phyloP scores from a whole-genome alignment of 306 rosid species.

The Lathyrus sativus region DNA sequence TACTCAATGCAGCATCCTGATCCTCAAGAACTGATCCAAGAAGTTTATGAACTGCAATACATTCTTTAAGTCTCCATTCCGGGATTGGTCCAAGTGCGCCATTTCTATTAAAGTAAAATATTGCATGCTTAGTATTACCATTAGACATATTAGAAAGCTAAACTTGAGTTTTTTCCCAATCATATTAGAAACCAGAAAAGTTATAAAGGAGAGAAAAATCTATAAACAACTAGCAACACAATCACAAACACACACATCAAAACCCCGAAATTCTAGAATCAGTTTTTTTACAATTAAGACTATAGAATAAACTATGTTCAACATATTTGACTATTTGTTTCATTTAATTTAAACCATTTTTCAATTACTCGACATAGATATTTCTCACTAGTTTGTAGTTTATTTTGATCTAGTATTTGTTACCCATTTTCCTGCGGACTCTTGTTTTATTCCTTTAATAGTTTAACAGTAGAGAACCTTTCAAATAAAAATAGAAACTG shows the following conservation, averaged over 20 bases:
- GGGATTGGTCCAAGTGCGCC: conserved; percentile 71
- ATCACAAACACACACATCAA: background rate
- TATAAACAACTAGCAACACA: background rate
- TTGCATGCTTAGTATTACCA: conserved; percentile 31
- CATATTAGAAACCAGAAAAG: conserved; percentile 21
- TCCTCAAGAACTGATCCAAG: conserved; percentile 68
- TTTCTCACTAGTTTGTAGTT: no score
- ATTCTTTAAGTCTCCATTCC: conserved; percentile 83
- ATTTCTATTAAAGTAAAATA: conserved; percentile 50
- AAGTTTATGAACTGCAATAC: conserved; percentile 75
- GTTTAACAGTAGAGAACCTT: no score
- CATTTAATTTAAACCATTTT: no score
- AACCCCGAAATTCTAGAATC: conserved; percentile 10
- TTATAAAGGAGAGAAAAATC: background rate
- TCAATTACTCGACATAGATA: no score
- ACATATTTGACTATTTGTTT: no score
- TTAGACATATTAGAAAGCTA: conserved; percentile 22
- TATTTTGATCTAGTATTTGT: no score
- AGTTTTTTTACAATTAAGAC: no score
- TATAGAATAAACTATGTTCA: background rate
- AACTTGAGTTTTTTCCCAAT: background rate
- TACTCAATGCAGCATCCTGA: conserved; percentile 69
- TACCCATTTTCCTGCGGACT: no score
- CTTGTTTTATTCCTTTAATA: no score
- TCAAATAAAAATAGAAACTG: no score